A percentile compares a stretch with the other conserved stretches of the same genome.
These are phyloP conservation scores for Hypoxylon sp. DNA, from an alignment of 2,329 filamentous ascomycete species.

Conservation along the genomic window DNA sequence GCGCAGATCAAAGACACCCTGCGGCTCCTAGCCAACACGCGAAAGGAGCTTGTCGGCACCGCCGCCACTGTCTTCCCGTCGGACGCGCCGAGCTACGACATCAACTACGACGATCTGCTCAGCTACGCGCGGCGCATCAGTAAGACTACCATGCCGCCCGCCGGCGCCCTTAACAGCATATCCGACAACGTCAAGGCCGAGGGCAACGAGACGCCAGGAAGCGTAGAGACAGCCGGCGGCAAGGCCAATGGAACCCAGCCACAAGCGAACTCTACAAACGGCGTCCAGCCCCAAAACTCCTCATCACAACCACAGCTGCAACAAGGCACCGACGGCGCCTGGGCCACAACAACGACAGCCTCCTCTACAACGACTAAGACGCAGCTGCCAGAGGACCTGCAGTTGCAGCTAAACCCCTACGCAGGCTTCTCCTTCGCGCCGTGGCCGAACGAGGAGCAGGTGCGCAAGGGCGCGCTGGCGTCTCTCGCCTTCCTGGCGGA, in stretches of 20 bases:
- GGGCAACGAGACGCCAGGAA: slow-evolving; percentile 29
- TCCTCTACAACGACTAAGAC: slow-evolving; percentile 46
- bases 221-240: slow-evolving; percentile 38
- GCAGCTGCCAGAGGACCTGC: slow-evolving; percentile 58
- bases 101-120: slow-evolving; percentile 77
- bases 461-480: slow-evolving; percentile 73
- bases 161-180: slow-evolving; percentile 55
- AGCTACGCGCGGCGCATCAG: slow-evolving; percentile 81
- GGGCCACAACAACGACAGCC: slow-evolving; percentile 36
- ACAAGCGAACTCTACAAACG: slow-evolving; percentile 13
- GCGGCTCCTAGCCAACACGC: slow-evolving; percentile 72
- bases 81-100: slow-evolving; percentile 58
- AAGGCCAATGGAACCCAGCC: slow-evolving; percentile 38
- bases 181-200: slow-evolving; percentile 43
- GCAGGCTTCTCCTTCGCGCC: slow-evolving; percentile 72
- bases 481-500: slow-evolving; percentile 68
- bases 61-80: slow-evolving; percentile 64
- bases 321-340: slow-evolving; percentile 3
- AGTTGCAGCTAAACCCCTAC: slow-evolving; percentile 62
- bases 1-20: slow-evolving; percentile 76
- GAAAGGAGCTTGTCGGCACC: slow-evolving; percentile 74
- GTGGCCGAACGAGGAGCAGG: slow-evolving; percentile 77
- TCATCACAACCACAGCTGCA: slow-evolving; percentile 9
- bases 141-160: slow-evolving; percentile 78
- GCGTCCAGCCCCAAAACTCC: background rate